These are phyloP conservation scores for Solanum pennellii DNA, from an alignment of 257 asterid genomes.

Conservation along the genomic window DNA sequence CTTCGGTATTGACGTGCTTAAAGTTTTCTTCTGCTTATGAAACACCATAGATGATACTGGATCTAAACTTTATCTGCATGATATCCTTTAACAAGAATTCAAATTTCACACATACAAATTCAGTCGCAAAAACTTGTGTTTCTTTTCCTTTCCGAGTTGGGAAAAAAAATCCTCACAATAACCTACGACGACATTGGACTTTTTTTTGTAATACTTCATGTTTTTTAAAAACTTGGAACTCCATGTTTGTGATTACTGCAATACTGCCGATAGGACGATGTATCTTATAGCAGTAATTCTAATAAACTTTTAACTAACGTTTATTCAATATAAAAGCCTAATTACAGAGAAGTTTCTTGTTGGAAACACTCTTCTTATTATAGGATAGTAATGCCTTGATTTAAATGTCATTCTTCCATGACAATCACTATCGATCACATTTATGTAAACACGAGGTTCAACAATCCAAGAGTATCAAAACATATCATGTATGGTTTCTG, in stretches of 20 bases:
- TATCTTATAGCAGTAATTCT: background rate
- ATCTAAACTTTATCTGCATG: background rate
- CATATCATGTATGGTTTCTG: background rate
- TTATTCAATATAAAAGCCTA: background rate
- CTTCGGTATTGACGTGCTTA: background rate
- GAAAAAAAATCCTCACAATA: no score
- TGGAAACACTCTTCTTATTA: background rate
- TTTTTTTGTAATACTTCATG: background rate
- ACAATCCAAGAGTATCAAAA: background rate
- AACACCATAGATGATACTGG: background rate
- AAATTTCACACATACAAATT: background rate
- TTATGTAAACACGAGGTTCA: background rate
- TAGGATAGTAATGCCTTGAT: background rate
- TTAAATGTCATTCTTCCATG: background rate
- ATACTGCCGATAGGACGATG: background rate
- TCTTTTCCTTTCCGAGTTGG: background rate
- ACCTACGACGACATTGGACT: background rate
- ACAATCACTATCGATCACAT: background rate
- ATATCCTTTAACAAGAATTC: no score
- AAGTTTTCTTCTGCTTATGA: background rate
- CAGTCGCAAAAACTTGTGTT: background rate
- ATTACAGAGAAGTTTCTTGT: background rate
- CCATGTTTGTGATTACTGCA: background rate
- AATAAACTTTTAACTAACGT: background rate
- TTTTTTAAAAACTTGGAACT: background rate